Conservation (phyloP, 805 yeast species). For the Metschnikowia cubensis region DNA sequence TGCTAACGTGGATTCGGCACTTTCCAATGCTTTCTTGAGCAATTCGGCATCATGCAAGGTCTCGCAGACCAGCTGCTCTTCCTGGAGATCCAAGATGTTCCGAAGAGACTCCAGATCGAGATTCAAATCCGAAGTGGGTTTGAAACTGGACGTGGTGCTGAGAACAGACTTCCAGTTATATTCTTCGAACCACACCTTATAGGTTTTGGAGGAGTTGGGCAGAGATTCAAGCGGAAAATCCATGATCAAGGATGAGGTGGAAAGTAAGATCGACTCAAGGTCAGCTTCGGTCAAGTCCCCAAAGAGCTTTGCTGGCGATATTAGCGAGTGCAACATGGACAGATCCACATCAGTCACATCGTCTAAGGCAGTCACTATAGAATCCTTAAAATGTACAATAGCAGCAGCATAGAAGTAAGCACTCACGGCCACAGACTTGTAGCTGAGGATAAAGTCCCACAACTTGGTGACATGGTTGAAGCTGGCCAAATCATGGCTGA, state of each 20-base stretch:
- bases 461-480: conserved; percentile 49
- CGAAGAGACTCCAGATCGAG: not conserved
- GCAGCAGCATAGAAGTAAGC: conserved; percentile 61
- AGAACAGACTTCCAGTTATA: conserved; percentile 33
- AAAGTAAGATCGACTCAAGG: conserved; percentile 24
- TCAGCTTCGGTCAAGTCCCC: conserved; percentile 25
- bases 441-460: conserved; percentile 66
- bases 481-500: conserved; percentile 63
- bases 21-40: conserved; percentile 21
- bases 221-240: conserved; percentile 22
- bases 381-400: conserved; percentile 40
- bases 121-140: not conserved
- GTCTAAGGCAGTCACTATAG: not conserved
- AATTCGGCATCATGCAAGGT: conserved; percentile 23
- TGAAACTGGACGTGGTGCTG: conserved; percentile 28
- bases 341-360: conserved; percentile 20
- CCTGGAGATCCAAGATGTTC: conserved; percentile 22
- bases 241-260: conserved; percentile 25
- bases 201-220: conserved; percentile 21
- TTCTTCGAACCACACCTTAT: conserved; percentile 32
- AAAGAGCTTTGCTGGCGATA: conserved; percentile 33
- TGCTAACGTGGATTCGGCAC: conserved; percentile 10
- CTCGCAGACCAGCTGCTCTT: conserved; percentile 30
- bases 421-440: conserved; percentile 50
- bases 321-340: conserved; percentile 32